Percentiles rank a stretch among this genome's conserved stretches.
phyloP scores from a whole-genome alignment of 257 asterid species.

The Ocimum tenuiflorum region DNA sequence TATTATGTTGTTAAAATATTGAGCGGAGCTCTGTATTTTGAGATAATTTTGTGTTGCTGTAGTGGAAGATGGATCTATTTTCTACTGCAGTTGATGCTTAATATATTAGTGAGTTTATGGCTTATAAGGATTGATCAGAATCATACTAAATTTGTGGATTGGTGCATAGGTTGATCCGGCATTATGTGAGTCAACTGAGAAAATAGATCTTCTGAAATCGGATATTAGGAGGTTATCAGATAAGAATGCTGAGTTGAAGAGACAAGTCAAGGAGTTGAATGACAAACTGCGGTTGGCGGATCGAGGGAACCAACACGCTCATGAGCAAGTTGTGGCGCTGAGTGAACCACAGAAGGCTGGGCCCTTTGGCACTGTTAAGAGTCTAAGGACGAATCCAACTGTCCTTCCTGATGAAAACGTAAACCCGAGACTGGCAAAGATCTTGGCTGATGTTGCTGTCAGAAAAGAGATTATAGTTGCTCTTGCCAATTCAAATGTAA shows the following conservation, averaged over 20 bases:
- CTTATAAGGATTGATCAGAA: background rate
- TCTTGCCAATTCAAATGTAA: slow-evolving; percentile 72
- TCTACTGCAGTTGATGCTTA: slow-evolving; percentile 2
- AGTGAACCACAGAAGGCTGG: slow-evolving; percentile 59
- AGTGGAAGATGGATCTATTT: background rate
- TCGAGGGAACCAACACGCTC: slow-evolving; percentile 37
- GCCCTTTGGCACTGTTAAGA: slow-evolving; percentile 70
- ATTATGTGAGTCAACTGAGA: slow-evolving; percentile 45
- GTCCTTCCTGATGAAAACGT: slow-evolving; percentile 57
- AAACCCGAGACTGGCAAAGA: slow-evolving; percentile 65
- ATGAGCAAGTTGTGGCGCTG: slow-evolving; percentile 33
- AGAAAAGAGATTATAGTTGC: slow-evolving; percentile 67
- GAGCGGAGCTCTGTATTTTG: background rate
- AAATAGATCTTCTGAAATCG: slow-evolving; percentile 39
- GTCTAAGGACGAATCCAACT: slow-evolving; percentile 55
- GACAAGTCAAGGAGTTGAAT: slow-evolving; percentile 53
- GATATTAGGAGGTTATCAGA: slow-evolving; percentile 40
- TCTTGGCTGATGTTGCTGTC: slow-evolving; percentile 50
- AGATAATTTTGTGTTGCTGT: background rate
- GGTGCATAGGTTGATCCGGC: slow-evolving; percentile 43
- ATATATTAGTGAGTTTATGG: background rate
- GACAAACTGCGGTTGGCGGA: slow-evolving; percentile 48
- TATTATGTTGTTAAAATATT: too few species aligned
- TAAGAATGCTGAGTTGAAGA: slow-evolving; percentile 50
- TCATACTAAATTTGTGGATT: background rate